Percentiles rank a stretch among this genome's conserved stretches.
These are phyloP conservation scores for Patellifolia procumbens DNA, from an alignment of 179 eudicot genomes.

Conservation along the genomic window DNA sequence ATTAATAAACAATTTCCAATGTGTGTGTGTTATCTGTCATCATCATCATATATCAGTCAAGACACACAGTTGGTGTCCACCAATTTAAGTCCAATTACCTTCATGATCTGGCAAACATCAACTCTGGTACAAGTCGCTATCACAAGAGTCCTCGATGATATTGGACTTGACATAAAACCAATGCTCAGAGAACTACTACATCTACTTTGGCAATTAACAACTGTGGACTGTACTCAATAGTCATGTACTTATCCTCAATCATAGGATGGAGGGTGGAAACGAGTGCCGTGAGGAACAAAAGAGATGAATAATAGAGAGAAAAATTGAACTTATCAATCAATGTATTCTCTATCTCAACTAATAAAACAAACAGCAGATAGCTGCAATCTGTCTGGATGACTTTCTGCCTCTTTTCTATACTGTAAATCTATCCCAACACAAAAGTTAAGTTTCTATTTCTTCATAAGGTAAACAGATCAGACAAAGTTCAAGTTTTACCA, in stretches of 20 bases:
- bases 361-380: neutral
- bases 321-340: neutral
- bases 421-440: neutral
- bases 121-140: slow-evolving; percentile 3
- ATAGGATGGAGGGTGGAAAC: neutral
- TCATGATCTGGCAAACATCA: slow-evolving; percentile 13
- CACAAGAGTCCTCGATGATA: neutral
- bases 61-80: slow-evolving; percentile 12
- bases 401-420: no score
- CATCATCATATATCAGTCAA: slow-evolving; percentile 9
- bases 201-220: slow-evolving; percentile 4
- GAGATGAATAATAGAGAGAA: neutral
- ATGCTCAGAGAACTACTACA: slow-evolving; percentile 7
- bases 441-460: neutral
- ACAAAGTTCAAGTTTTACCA: neutral
- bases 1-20: slow-evolving; percentile 14
- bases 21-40: slow-evolving; percentile 24
- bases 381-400: neutral
- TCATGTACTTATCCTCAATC: neutral
- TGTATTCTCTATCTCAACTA: neutral
- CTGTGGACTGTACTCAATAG: neutral
- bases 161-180: slow-evolving; percentile 15
- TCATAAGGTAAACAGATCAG: neutral
- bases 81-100: slow-evolving; percentile 10
- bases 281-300: neutral